Evolutionary conservation across 169 alveolate species (phyloP).

Genomic region (Plasmodium blacklocki): DNA sequence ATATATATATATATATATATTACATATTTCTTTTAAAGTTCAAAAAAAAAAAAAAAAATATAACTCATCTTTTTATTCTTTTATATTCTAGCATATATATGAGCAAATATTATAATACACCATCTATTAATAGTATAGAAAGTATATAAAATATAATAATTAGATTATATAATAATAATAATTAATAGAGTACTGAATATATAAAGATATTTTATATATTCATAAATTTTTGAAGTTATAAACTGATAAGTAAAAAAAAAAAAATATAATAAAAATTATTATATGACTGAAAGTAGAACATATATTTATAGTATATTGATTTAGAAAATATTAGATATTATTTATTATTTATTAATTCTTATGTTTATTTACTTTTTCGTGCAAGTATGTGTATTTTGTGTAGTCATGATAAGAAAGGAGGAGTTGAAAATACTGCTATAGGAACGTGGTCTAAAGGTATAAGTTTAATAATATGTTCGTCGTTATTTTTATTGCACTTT

Average conservation of each 20-base stretch:
- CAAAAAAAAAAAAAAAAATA: no score
- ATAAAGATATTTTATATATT: background rate
- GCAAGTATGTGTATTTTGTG: constrained; percentile 63
- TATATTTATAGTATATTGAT: background rate
- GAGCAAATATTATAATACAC: no score
- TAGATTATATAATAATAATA: no score
- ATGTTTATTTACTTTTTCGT: background rate
- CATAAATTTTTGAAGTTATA: background rate
- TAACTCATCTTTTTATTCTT: no score
- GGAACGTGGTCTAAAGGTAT: constrained; percentile 77
- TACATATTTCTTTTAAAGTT: no score
- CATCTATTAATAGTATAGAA: no score
- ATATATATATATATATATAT: no score
- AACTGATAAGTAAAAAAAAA: background rate
- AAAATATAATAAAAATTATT: background rate
- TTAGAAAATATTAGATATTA: background rate
- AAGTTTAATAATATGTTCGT: constrained; percentile 65
- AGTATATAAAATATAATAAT: no score
- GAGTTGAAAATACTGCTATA: constrained; percentile 75
- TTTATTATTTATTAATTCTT: no score
- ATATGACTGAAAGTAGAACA: background rate
- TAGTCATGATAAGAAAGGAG: constrained; percentile 68
- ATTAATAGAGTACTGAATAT: background rate
- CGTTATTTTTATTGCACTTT: constrained; percentile 63
- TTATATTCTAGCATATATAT: no score